phyloP scores from a whole-genome alignment of 148 eudicot genomes.

The Silene conica region DNA sequence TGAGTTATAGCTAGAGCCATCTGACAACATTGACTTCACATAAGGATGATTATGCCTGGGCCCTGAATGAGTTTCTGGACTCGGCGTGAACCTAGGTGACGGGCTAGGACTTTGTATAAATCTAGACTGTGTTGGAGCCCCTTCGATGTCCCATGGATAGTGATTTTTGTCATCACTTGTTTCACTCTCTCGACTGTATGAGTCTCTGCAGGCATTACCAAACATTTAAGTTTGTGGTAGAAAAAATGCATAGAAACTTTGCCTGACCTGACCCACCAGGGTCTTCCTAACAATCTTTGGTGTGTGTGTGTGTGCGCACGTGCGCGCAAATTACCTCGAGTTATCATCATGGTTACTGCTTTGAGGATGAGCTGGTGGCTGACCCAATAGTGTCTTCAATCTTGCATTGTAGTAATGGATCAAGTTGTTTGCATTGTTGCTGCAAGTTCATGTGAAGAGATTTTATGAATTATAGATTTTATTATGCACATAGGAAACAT shows the following conservation, averaged over 20 bases:
- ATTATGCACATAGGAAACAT: background rate
- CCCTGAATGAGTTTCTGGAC: conserved; percentile 1
- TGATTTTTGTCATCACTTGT: conserved; percentile 26
- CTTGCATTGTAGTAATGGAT: conserved; percentile 8
- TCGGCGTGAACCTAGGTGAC: background rate
- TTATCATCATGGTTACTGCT: conserved; percentile 9
- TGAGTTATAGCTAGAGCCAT: conserved; percentile 19
- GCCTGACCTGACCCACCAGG: no score
- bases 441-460: conserved; percentile 9
- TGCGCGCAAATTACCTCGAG: conserved; percentile 13
- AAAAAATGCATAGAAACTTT: background rate
- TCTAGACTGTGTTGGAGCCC: conserved; percentile 12
- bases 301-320: no score
- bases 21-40: background rate
- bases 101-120: background rate
- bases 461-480: background rate
- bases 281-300: no score
- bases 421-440: background rate
- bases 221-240: background rate
- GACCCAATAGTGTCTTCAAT: background rate
- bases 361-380: conserved; percentile 9
- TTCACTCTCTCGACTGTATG: conserved; percentile 14
- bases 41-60: conserved; percentile 11
- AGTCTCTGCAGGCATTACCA: conserved; percentile 4
- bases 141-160: conserved; percentile 20